Evolutionary conservation across 768 basidiomycete species (phyloP), one percentile per base, ranked within the genome.

Genomic region (Hypholoma sublateritium): DNA sequence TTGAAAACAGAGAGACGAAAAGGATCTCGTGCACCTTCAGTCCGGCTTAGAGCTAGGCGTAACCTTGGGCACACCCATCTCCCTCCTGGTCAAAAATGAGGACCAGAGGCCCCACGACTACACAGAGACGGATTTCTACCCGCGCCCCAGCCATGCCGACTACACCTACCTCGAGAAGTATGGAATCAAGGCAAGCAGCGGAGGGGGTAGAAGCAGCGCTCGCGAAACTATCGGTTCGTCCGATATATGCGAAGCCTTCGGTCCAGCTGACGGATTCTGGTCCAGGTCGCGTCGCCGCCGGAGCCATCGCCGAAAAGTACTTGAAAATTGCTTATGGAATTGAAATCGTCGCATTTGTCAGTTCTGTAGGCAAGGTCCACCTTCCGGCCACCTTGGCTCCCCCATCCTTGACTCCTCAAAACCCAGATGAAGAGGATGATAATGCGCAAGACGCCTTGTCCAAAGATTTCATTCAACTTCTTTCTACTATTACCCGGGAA

Each of bases 91-190:
- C 37, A 91, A 86, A 67, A 99, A 99, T 73, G 95, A 98, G 76
- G 97, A 99, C 71, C 97, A 99, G 69, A 82, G 97, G 25, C 97
- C 97, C 17, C 91, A 98, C 67, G 97, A 99, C 74, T 99, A 99
- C 74, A 88, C 95, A 61, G 97, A 98, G 78, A 98, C 97, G 0
- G 97, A 99, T 69, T 77, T 95, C 52, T 99, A 94, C 78, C 97
- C 97, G 32, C 88, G 97, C 19, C 97, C 97, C 25, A 93, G 91
- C 62, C 97, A 99, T 67, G 97, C 97, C 12, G 97, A 99, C 72
- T 97, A 89, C 72, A 99, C 97, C 14, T 99, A 99, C 73, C 85
- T 98, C 56, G 87, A 93, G 64, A 99, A 99, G 66, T 99, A 98
- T 69, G 95, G 95, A 28, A 73, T 98, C 71, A 98, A 98, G 78